A percentile compares a stretch with the other conserved stretches of the same genome.
Conservation (phyloP, 2,329 filamentous ascomycete species). For the Anthostomella pinea region DNA sequence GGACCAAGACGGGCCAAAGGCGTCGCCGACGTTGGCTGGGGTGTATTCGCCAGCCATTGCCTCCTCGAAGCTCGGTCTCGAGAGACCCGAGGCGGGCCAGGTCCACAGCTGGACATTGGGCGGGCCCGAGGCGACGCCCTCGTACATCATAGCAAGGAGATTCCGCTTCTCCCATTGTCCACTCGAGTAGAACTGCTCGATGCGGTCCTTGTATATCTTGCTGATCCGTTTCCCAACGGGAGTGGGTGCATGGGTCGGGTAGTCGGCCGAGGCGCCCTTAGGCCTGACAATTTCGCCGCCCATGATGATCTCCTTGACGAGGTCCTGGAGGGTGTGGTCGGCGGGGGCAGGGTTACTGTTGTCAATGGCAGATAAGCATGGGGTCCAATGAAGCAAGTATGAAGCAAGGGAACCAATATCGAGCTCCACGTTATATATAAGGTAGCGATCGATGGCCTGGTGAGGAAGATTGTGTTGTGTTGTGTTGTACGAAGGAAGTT, state of each 20-base stretch:
- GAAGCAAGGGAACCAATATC: too few species aligned
- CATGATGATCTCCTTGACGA: conserved; percentile 38
- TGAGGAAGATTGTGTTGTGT: too few species aligned
- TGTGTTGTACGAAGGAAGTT: too few species aligned
- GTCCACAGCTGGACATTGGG: conserved; percentile 81
- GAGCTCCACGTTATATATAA: too few species aligned
- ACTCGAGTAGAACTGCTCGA: conserved; percentile 73
- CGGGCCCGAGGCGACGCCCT: conserved; percentile 63
- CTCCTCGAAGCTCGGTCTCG: conserved; percentile 82
- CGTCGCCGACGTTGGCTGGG: conserved; percentile 69
- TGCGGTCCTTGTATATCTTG: conserved; percentile 79
- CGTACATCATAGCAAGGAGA: conserved; percentile 71
- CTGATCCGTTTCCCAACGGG: conserved; percentile 77
- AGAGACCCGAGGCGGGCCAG: conserved; percentile 76
- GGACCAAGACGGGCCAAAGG: conserved; percentile 92
- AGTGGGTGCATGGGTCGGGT: conserved; percentile 48
- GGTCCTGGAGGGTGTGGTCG: conserved; percentile 7
- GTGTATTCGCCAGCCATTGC: conserved; percentile 73
- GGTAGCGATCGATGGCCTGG: too few species aligned
- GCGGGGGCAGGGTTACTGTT: conserved; percentile 5
- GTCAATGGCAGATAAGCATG: conserved; percentile 9
- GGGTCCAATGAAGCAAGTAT: background rate
- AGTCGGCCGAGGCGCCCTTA: conserved; percentile 46
- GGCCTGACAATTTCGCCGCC: conserved; percentile 46
- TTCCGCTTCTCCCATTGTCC: conserved; percentile 79